Conservation (phyloP, 352 stramenopile genomes). For the Pythium grandisporangium region DNA sequence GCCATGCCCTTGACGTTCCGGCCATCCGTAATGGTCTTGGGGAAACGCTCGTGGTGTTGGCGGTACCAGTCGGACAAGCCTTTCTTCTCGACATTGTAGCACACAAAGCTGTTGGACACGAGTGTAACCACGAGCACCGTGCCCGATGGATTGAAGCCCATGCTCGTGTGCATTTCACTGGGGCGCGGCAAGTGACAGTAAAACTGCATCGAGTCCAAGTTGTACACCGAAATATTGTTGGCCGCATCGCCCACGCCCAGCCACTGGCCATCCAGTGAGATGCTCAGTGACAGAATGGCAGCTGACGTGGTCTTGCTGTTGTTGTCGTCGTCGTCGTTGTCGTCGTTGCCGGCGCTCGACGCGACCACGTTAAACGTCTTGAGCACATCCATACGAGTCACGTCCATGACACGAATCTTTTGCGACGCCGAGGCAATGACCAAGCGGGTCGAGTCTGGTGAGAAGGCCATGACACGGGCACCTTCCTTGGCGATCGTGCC, state of each 20-base stretch:
- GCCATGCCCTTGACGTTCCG: conserved; percentile 74
- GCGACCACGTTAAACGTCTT: conserved; percentile 57
- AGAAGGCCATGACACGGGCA: conserved; percentile 63
- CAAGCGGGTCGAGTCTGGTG: conserved; percentile 65
- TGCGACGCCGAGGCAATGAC: conserved; percentile 57
- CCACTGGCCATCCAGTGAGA: conserved; percentile 77
- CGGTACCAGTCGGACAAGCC: conserved; percentile 67
- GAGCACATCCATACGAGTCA: conserved; percentile 61
- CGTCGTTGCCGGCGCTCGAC: conserved; percentile 1
- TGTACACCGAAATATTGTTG: conserved; percentile 75
- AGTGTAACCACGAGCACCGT: conserved; percentile 75
- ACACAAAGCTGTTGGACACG: conserved; percentile 79
- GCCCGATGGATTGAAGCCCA: conserved; percentile 66
- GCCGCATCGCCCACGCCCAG: conserved; percentile 51
- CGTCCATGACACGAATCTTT: conserved; percentile 60
- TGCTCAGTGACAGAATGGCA: conserved; percentile 55
- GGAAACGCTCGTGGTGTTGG: conserved; percentile 53
- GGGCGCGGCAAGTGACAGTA: conserved; percentile 58
- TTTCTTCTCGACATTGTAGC: conserved; percentile 81
- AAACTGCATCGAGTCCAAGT: conserved; percentile 82
- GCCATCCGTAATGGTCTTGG: conserved; percentile 63
- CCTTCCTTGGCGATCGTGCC: conserved; percentile 24
- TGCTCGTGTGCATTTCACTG: conserved; percentile 67
- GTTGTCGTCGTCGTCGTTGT: conserved; percentile 6
- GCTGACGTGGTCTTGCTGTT: conserved; percentile 14